Evolutionary conservation across 1,284 basidiomycete genomes (phyloP).

Genomic region (Ceratorhiza oryzae-sativae): DNA sequence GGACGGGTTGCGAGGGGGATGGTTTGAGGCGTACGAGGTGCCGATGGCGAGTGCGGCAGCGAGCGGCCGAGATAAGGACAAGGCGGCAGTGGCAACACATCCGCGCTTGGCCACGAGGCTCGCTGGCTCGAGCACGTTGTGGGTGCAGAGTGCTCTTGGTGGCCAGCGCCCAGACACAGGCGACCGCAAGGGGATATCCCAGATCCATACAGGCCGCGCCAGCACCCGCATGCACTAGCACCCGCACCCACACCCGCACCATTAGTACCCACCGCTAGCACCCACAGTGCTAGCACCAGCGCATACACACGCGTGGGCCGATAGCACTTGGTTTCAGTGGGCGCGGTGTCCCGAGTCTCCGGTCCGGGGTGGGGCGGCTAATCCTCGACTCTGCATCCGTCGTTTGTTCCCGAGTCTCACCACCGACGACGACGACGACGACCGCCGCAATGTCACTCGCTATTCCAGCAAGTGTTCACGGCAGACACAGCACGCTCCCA

Average conservation of each 20-base stretch:
- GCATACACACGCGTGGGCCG: too few species aligned
- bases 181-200: background rate
- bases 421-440: background rate
- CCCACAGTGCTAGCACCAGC: too few species aligned
- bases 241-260: too few species aligned
- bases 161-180: background rate
- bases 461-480: background rate
- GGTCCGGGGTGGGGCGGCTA: conserved; percentile 18
- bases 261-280: too few species aligned
- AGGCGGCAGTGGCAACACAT: background rate
- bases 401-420: background rate
- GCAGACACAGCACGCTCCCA: background rate
- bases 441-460: conserved; percentile 17
- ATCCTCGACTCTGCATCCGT: background rate
- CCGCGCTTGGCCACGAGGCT: conserved; percentile 16
- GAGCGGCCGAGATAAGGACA: conserved; percentile 26
- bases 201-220: too few species aligned
- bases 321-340: too few species aligned
- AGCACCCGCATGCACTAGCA: too few species aligned
- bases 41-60: background rate
- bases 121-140: conserved; percentile 18
- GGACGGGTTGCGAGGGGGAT: background rate
- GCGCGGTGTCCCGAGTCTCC: conserved; percentile 18
- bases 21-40: background rate
- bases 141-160: background rate